These are phyloP conservation scores for Antrodiella citrinella DNA, from an alignment of 768 basidiomycete genomes.

Conservation along the genomic window DNA sequence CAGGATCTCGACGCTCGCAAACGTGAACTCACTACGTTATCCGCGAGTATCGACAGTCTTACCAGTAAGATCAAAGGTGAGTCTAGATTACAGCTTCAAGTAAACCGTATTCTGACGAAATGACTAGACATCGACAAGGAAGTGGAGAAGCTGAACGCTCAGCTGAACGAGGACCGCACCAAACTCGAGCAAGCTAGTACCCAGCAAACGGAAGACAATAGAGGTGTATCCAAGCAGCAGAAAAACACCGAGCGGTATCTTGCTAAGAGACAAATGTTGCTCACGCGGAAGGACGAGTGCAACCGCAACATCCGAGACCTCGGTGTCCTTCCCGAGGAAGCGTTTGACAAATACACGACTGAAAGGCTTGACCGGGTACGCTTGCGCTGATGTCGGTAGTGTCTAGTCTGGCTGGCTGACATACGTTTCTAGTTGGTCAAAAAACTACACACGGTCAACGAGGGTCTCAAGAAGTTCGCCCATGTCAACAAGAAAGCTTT, in stretches of 20 bases:
- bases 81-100: slow-evolving; percentile 2
- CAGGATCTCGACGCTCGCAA: slow-evolving; percentile 62
- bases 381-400: slow-evolving; percentile 7
- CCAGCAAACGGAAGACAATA: slow-evolving; percentile 80
- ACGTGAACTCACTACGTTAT: slow-evolving; percentile 63
- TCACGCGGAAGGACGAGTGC: slow-evolving; percentile 84
- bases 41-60: slow-evolving; percentile 55
- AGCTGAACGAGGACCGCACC: slow-evolving; percentile 58
- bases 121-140: slow-evolving; percentile 73
- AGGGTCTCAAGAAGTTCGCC: slow-evolving; percentile 90
- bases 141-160: slow-evolving; percentile 48
- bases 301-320: slow-evolving; percentile 93
- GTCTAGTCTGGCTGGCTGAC: too few relatives aligned
- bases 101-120: not conserved
- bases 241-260: slow-evolving; percentile 94
- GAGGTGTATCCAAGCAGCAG: slow-evolving; percentile 83
- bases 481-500: slow-evolving; percentile 99
- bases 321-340: slow-evolving; percentile 94
- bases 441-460: slow-evolving; percentile 87
- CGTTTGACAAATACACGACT: slow-evolving; percentile 88
- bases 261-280: slow-evolving; percentile 82
- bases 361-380: slow-evolving; percentile 83
- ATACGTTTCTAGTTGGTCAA: slow-evolving; percentile 76
- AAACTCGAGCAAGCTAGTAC: slow-evolving; percentile 69
- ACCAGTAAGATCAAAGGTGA: slow-evolving; percentile 56